Base-by-base conservation (phyloP, 2,329 filamentous ascomycete species). In the Colletotrichum sp. region DNA sequence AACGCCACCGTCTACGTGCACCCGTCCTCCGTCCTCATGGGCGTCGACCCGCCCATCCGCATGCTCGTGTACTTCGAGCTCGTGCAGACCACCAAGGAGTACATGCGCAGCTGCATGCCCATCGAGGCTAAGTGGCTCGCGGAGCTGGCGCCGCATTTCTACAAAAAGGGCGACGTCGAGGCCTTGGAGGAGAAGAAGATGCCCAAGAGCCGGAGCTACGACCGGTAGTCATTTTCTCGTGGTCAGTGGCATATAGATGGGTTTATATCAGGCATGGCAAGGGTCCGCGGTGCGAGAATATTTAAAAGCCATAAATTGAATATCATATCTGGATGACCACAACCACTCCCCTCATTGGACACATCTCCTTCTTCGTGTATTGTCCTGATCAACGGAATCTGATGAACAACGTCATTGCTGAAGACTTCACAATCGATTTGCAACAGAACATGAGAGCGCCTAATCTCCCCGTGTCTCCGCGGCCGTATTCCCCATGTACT, bases 111-210 rank as follows among this genome's bases (percentile, higher is more conserved):
- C 80, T 94, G 94, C 75, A 93, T 98, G 89, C 96, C 96, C 1
- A 91, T 99, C 69, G 93, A 98, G 81, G 89, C 94, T 0, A 92
- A 93, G 82, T 98, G 96, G 96, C 83, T 99, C 80, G 91, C 92
- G 8, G 96, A 99, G 85, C 92, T 97, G 77, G 97, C 97, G 77
- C 96, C 96, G 77, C 97, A 99, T 87, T 98, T 96, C 82, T 95
- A 98, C 84, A 98, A 98, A 87, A 94, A 95, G 87, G 94, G 95
- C 86, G 96, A 98, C 82, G 84, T 98, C 55, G 96, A 98, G 81
- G 93, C 90, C 21, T 82, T 98, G 80, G 95, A 95, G 81, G 94
- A 95, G 76, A 95, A 92, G 87, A 98, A 86, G 80, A 87, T 87
- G 85, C 86, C 86, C 4, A 86, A 84, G 77, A 80, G 82, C 69